Base-by-base conservation (phyloP, 441 rosid species). In the Oxalis stricta region DNA sequence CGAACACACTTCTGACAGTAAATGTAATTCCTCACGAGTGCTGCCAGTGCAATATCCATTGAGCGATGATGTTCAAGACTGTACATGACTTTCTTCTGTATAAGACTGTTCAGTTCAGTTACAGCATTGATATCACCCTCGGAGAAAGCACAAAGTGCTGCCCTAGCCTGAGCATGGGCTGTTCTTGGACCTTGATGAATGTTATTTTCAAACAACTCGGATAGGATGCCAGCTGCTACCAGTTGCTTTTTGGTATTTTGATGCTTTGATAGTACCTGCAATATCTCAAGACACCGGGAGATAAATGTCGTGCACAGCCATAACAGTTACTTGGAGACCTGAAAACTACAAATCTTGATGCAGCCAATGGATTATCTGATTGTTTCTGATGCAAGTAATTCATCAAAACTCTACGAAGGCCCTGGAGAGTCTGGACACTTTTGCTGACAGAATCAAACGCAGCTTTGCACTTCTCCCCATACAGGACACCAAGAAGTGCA, bases 381-480 rank as follows among this genome's bases (percentile, higher is more conserved):
- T 76, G 93, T 57, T 84, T 91, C 70, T 75, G 96, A 75, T 91
- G 97, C 78, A 94, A 77, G 71, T 91, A 94, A 59, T 67, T 78
- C 99, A 91, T 91, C 59, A 94, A 53, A 71, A 91, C 98, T 49
- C 86, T 70, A 46, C 99, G 99, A 64, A 94, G 84, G 44, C 99
- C 99, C 71, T 94, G 99, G 46, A 94, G 79, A 7, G 97, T 94
- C 77, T 94, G 99, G 40, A 94, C 99, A 70, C 98, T 94, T 75
- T 94, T 94, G 79, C 95, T 89, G 51, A 94, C 99, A 60, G 99
- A 94, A 70, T 89, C 99, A 75, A 94, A 94, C 61, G 99, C 98
- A 64, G 98, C 98, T 72, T 94, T 94, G 79, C 98, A 94, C 66
- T 94, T 94, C 69, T 94, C 99, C 69, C 97, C 98, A 66, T 94